Conservation (phyloP, 805 yeast species). For the Barnettozyma pratensis region DNA sequence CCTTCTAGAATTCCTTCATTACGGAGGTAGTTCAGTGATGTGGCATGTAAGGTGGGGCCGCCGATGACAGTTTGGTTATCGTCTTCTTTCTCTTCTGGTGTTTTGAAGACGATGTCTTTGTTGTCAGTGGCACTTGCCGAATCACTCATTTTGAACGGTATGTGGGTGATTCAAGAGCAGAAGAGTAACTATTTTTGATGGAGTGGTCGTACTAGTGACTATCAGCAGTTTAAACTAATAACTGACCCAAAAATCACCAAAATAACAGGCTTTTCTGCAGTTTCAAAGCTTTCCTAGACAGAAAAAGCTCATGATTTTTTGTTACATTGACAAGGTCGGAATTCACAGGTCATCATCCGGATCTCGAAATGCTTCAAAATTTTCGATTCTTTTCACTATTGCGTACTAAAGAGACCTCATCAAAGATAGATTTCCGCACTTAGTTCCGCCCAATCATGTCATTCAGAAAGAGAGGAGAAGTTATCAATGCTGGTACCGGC, state of each 20-base stretch:
- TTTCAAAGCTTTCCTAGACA: no score
- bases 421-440: no score
- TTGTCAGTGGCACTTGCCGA: slow-evolving; percentile 1
- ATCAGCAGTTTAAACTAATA: not conserved
- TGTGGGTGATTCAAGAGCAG: not conserved
- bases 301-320: not conserved
- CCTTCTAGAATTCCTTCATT: slow-evolving; percentile 25
- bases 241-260: not conserved
- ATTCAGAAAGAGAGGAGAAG: slow-evolving; percentile 54
- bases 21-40: slow-evolving; percentile 19
- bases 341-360: no score
- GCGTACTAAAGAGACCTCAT: no score
- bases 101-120: not conserved
- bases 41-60: slow-evolving; percentile 9
- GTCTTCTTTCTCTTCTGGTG: slow-evolving; percentile 10
- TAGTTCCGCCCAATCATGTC: slow-evolving; percentile 35
- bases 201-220: no score
- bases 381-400: no score
- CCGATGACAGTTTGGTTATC: slow-evolving; percentile 17
- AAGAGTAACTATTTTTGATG: not conserved
- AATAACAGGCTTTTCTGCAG: not conserved
- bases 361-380: no score
- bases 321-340: not conserved
- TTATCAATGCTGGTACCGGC: slow-evolving; percentile 22
- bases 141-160: slow-evolving; percentile 11